Evolutionary conservation across 352 stramenopile genomes (phyloP), one percentile per base, ranked within the genome.

Genomic region (Achlya hypogyna): DNA sequence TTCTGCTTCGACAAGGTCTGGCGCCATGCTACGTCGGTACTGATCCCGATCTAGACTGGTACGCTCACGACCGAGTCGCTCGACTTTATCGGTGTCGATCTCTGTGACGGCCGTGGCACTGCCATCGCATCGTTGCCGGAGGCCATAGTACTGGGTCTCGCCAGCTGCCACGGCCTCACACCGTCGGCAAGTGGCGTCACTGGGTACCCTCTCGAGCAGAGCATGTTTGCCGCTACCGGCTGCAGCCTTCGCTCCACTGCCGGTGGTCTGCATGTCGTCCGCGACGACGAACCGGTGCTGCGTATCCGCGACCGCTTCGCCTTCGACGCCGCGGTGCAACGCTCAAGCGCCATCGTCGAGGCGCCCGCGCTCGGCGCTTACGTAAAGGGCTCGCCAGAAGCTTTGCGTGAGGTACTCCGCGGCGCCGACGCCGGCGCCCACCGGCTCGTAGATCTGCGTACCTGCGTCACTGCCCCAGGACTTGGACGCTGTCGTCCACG

Each of bases 1-100:
- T 91, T 91, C 38, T 91, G 82, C 67, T 93, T 93, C 45, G 84
- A 93, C 70, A 93, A 93, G 45, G 60, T 63, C 20, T 28, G 6
- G 27, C 47, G 20, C 20, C 47, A 53, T 10, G 8, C 47, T 16
- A 16, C 20, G 8, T 53, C 27, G 47, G 18, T 8, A 28, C 27
- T n/a, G n/a, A n/a, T n/a, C n/a, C n/a, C n/a, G n/a, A n/a, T 38
- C 34, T 42, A 67, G 75, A 93, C 84, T 5, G 84, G 84, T 1
- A 93, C 84, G 10, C 67, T 93, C 5, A 88, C 84, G 9, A 86
- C 73, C 38, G 84, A 91, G 22, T 78, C 86, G 45, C 56, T 93
- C 22, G 75, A 89, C 45, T 90, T 90, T 59, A 76, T 87, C 29
- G 82, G 82, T 20, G 78, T 91, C 0, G 84, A 93, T 38, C 77